Evolutionary conservation across 2,329 filamentous ascomycete species (phyloP), one percentile per base, ranked within the genome.

Genomic region (Penicillium sp.): DNA sequence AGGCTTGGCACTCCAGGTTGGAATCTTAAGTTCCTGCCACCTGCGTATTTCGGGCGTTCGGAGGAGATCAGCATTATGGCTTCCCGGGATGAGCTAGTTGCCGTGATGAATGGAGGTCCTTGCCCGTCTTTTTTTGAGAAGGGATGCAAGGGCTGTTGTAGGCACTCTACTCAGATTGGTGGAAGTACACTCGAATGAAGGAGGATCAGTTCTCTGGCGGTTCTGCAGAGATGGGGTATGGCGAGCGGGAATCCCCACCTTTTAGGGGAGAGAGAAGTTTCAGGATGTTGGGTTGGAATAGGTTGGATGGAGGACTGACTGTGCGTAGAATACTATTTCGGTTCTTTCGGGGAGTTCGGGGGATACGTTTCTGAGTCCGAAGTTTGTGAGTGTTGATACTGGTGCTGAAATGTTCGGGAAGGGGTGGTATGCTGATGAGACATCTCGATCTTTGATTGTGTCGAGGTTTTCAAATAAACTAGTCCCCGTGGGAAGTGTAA

Each of bases 311-410:
- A 27, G 24, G 24, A 27, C 24, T 46, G 43, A 46, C 24, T 31
- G 24, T 31, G 24, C 1, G 13, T 11, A 73, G 31, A 82, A 89
- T 53, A 85, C 81, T 6, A 85, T 89, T 59, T 80, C 73, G 43
- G 82, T 83, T 33, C 75, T 82, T 24, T 88, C 85, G 18, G 87
- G 87, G 1, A 87, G 81, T 68, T 79, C 78, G 10, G 86, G 85
- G 0, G 74, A 71, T 22, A 76, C 72, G 0, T 89, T 81, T 69
- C 73, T 89, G 60, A 82, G 79, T 55, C 86, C 87, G 2, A 89
- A 86, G 69, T 68, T 80, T 54, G 72, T 75, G 55, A 70, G 71
- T 70, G 16, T 10, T 9, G 18, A 24, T 9, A 49, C 6, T 2
- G 13, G 33, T 19, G 40, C 7, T 50, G 43, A 40, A 61, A 33